phyloP scores from a whole-genome alignment of 2,329 filamentous ascomycete species.

The Elsinoe ampelina region DNA sequence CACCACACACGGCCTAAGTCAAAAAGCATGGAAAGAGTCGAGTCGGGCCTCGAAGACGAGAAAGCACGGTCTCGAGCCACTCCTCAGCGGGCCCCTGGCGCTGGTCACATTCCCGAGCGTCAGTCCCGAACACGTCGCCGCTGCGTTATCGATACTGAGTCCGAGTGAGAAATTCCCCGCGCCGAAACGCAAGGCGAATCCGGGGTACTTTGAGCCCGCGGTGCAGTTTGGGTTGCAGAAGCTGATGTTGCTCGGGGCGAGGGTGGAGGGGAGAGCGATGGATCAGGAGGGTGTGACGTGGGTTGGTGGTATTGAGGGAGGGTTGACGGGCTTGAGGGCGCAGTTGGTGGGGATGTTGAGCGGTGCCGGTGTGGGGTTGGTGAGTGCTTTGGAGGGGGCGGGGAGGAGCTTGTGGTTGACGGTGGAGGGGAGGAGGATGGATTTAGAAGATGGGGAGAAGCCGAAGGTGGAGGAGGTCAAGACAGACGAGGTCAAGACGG shows the following conservation, averaged over 20 bases:
- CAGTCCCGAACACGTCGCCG: constrained; percentile 73
- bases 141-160: constrained; percentile 67
- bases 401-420: constrained; percentile 78
- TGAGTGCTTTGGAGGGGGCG: constrained; percentile 68
- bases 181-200: constrained; percentile 64
- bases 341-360: constrained; percentile 77
- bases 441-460: constrained; percentile 65
- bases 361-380: constrained; percentile 66
- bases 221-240: constrained; percentile 81
- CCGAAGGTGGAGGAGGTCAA: constrained; percentile 17
- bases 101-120: constrained; percentile 72
- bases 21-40: constrained; percentile 43
- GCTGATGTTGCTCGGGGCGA: constrained; percentile 73
- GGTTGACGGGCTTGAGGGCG: constrained; percentile 67
- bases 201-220: constrained; percentile 68
- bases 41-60: constrained; percentile 36
- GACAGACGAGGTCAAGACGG: constrained; percentile 7
- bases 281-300: constrained; percentile 63
- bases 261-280: constrained; percentile 77
- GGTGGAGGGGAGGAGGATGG: constrained; percentile 68
- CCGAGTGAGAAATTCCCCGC: constrained; percentile 68
- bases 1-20: constrained; percentile 50
- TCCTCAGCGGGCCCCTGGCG: constrained; percentile 74
- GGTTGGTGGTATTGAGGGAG: constrained; percentile 70
- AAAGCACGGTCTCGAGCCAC: constrained; percentile 56